Evolutionary conservation across 169 alveolate species (phyloP).

Genomic region (Plasmodium reichenowi): DNA sequence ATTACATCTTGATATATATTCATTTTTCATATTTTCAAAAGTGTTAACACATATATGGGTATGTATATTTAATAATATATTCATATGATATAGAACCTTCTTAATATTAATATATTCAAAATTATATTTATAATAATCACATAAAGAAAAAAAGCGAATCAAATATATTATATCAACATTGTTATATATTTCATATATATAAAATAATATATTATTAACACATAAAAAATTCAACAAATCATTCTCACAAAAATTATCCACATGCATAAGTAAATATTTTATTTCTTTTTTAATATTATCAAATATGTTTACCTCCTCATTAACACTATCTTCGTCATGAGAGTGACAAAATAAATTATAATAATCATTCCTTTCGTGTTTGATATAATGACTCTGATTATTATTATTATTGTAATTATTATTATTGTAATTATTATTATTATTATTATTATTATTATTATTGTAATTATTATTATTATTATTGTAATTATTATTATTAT

Average conservation of each 20-base stretch:
- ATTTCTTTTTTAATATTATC: constrained; percentile 48
- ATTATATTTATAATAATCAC: constrained; percentile 1
- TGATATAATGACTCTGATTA: not conserved
- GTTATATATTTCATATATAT: constrained; percentile 51
- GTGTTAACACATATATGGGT: constrained; percentile 47
- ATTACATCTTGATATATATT: constrained; percentile 68
- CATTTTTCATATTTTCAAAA: constrained; percentile 63
- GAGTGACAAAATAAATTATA: not conserved
- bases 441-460: not conserved
- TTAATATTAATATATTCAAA: constrained; percentile 28
- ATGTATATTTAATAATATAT: constrained; percentile 22
- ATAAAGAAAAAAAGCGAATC: constrained; percentile 47
- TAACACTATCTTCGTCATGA: not conserved
- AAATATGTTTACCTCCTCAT: not conserved
- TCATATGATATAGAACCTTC: constrained; percentile 7
- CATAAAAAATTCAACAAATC: constrained; percentile 48
- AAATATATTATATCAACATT: constrained; percentile 67
- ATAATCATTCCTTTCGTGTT: not conserved
- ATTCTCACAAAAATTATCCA: constrained; percentile 49
- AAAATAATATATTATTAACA: constrained; percentile 70
- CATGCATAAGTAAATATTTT: constrained; percentile 35
- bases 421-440: not conserved
- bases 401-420: not conserved
- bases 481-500: not conserved
- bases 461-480: not conserved